Evolutionary conservation across 179 eudicot genomes (phyloP), one percentile per base, ranked within the genome.

Genomic region (Amaranthus tricolor): DNA sequence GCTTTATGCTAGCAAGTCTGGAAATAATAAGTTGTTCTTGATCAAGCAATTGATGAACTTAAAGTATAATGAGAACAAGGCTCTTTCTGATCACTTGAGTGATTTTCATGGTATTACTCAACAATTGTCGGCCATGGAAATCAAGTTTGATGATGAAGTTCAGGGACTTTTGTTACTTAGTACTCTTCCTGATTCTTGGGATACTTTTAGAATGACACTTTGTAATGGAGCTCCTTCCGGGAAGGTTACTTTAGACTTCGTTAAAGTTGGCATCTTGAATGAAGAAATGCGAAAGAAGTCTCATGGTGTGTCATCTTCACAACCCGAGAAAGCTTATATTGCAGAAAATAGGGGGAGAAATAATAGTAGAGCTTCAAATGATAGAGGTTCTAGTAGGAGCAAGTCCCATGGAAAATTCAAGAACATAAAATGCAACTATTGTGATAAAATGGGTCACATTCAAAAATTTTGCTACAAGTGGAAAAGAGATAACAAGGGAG

Each of bases 101-200:
- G 40, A 31, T 31, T 1, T 31, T 31, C 40, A 31, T 31, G 40
- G 40, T 4, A 31, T 31, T 1, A 31, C 40, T 31, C 40, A 31
- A 31, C 40, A 31, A 31, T 31, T 31, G 40, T 31, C 40, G 40
- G 63, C 71, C 40, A 79, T 74, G 66, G 44, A 21, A 10, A 73
- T 78, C 4, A 78, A 78, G 57, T 78, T 78, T 68, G 77, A 74
- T 60, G 56, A 78, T 61, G 82, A 74, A 47, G 48, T 78, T 0
- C 53, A 60, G 3, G 75, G 72, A 5, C 49, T 81, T 16, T 65
- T 68, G 45, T 12, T 74, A 6, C 69, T 81, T 48, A 51, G 52
- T 70, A 68, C 78, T 13, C 31, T 74, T 14, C 68, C 76, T 1
- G 53, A 81, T 45, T 73, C 75, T 81, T n/a, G 74, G 81, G n/a